Base-by-base conservation (phyloP, 352 stramenopile species). In the Phytophthora tentaculata region DNA sequence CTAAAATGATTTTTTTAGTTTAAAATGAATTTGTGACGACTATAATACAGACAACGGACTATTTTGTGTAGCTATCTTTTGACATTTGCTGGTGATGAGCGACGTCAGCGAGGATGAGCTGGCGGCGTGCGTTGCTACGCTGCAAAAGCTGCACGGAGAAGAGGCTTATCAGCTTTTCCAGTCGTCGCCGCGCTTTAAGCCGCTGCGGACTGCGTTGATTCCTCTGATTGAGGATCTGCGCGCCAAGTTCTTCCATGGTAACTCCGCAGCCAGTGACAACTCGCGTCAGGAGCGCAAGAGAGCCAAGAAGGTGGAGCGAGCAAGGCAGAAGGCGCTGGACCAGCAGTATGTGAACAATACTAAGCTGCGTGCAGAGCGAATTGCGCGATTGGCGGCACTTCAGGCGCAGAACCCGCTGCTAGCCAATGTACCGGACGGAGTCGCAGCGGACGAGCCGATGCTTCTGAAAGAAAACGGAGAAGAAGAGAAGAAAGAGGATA, bases 321-420 rank as follows among this genome's bases (percentile, higher is more conserved):
- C 81, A 41, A 70, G 80, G 9, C 70, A 88, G 32, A 89, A 88
- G 58, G 86, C 83, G 29, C 77, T 89, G 32, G 86, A 94, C 69
- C 77, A 87, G 71, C 76, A 91, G 71, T 90, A 83, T 57, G 83
- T 94, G 52, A 92, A 94, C 69, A 92, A 91, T 61, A 93, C 87
- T 17, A 82, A 84, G 74, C 70, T 95, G 52, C 83, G 87, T 16
- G 80, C 81, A 7, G 81, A 92, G 57, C 72, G 87, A 5, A 56
- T 93, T 26, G 79, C 83, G 29, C 67, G 76, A 17, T 61, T 95
- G 20, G 69, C 76, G 28, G 77, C 70, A 28, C 69, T 94, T n/a
- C 89, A 84, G 43, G 56, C 71, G 13, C 68, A 79, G 29, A 88
- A 90, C 41, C 82, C 83, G n/a, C 64, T 84, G 54, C 63, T 92